phyloP scores from a whole-genome alignment of 106 monocot genomes.

The Narthecium ossifragum region DNA sequence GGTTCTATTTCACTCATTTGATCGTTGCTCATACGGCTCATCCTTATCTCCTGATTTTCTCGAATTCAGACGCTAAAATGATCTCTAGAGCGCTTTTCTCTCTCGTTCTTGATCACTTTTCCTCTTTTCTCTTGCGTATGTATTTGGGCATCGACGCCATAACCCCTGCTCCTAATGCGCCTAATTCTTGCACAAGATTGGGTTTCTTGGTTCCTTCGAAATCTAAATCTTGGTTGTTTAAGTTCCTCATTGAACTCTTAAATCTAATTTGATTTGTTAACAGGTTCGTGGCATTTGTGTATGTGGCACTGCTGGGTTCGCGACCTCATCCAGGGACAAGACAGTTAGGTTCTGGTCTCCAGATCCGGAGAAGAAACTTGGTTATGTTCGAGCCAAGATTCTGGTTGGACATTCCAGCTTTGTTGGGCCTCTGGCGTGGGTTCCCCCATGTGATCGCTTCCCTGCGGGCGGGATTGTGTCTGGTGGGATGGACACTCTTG shows the following conservation, averaged over 20 bases:
- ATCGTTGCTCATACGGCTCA: too few relatives aligned
- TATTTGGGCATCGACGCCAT: too few relatives aligned
- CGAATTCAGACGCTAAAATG: too few relatives aligned
- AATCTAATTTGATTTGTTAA: too few relatives aligned
- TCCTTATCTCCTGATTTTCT: too few relatives aligned
- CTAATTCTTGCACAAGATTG: background rate
- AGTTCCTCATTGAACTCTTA: too few relatives aligned
- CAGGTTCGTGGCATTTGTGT: conserved; percentile 87
- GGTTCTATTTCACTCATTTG: background rate
- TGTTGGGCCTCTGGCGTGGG: conserved; percentile 85
- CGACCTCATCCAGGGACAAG: conserved; percentile 81
- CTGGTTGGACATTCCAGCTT: conserved; percentile 83
- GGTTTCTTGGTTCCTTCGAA: background rate
- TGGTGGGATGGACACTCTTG: conserved; percentile 83
- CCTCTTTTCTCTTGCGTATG: too few relatives aligned
- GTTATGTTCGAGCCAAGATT: conserved; percentile 49
- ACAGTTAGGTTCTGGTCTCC: conserved; percentile 73
- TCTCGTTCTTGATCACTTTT: too few relatives aligned
- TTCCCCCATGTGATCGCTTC: conserved; percentile 56
- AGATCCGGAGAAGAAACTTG: conserved; percentile 38
- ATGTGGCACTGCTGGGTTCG: conserved; percentile 59
- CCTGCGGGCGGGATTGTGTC: conserved; percentile 75
- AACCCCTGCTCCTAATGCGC: too few relatives aligned
- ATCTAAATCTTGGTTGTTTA: too few relatives aligned
- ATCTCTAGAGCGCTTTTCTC: too few relatives aligned